A percentile compares a stretch with the other conserved stretches of the same genome.
Evolutionary conservation across 1,139 yeast genomes (phyloP).

Genomic region (Magnusiomyces magnusii): DNA sequence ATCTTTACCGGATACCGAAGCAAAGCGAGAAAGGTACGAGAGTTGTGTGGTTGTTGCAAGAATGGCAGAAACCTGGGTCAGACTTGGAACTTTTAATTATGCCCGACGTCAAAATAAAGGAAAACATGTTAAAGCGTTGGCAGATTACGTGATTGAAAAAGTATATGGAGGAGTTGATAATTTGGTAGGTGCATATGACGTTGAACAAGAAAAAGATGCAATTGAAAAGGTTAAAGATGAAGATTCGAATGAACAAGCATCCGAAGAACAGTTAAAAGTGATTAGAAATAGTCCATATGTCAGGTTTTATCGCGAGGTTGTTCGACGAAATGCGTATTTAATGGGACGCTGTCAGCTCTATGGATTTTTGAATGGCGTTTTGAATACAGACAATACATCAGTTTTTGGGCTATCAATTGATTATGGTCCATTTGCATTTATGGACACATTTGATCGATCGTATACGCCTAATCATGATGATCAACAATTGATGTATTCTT

Average conservation of each 20-base stretch:
- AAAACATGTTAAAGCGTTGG: conserved; percentile 49
- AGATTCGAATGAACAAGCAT: conserved; percentile 7
- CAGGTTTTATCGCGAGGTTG: conserved; percentile 60
- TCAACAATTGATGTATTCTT: conserved; percentile 60
- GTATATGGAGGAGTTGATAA: conserved; percentile 43
- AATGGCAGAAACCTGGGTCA: conserved; percentile 78
- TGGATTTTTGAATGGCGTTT: conserved; percentile 89
- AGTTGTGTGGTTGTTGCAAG: conserved; percentile 80
- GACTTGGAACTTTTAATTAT: conserved; percentile 86
- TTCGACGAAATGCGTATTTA: conserved; percentile 62
- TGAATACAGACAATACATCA: conserved; percentile 92
- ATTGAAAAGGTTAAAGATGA: conserved; percentile 8
- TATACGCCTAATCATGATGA: conserved; percentile 93
- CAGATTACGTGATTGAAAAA: conserved; percentile 67
- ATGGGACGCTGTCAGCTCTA: conserved; percentile 87
- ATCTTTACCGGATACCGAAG: conserved; percentile 63
- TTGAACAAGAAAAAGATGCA: background rate
- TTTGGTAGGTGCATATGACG: conserved; percentile 25
- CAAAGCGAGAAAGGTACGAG: conserved; percentile 65
- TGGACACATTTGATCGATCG: conserved; percentile 74
- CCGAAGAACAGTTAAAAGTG: conserved; percentile 19
- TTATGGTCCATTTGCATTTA: conserved; percentile 89
- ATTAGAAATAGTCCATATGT: conserved; percentile 47
- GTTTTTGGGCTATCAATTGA: conserved; percentile 81
- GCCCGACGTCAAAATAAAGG: conserved; percentile 70